Evolutionary conservation across 1,284 basidiomycete species (phyloP), one percentile per base, ranked within the genome.

Genomic region (Ganoderma sinense): DNA sequence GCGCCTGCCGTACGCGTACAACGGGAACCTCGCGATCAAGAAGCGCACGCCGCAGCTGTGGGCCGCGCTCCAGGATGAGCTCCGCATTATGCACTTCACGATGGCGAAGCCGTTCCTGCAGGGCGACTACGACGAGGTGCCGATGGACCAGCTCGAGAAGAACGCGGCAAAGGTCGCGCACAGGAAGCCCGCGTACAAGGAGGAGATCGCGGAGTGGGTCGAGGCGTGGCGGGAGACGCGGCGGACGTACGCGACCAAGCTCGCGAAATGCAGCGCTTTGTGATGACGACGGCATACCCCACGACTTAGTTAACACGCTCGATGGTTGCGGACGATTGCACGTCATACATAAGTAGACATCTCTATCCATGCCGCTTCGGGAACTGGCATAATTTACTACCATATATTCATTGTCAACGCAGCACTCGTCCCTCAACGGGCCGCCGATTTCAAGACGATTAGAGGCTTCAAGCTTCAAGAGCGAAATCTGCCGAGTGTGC

Each of bases 1-100:
- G 26, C 78, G 82, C 18, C 76, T 86, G 4, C 85, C 85, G 2
- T 84, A 83, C 73, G 80, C 80, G 40, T 86, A 86, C 75, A 85
- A 85, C 74, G 83, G 78, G 65, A 85, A 85, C 73, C 77, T 86
- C 14, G 84, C 81, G 11, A 83, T 84, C 75, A 85, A 85, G 76
- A 66, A 69, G 56, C 75, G 79, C 43, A 80, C 75, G 66, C 78
- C 79, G 36, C 62, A 40, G 63, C 67, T 85, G n/a, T 86, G 85
- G 85, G 68, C 74, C 60, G 78, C 77, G 5, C 72, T 81, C 18
- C 71, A 78, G 75, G 72, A 75, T 7, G 79, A 82, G 70, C 77
- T 82, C 66, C 76, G 81, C 45, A 75, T 85, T 63, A 79, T 85
- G 64, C 84, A 85, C 74, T 85, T 83, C 73, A 84, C 85, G 48